Conservation (phyloP, 495 filamentous ascomycete species). For the Neurospora sp. region DNA sequence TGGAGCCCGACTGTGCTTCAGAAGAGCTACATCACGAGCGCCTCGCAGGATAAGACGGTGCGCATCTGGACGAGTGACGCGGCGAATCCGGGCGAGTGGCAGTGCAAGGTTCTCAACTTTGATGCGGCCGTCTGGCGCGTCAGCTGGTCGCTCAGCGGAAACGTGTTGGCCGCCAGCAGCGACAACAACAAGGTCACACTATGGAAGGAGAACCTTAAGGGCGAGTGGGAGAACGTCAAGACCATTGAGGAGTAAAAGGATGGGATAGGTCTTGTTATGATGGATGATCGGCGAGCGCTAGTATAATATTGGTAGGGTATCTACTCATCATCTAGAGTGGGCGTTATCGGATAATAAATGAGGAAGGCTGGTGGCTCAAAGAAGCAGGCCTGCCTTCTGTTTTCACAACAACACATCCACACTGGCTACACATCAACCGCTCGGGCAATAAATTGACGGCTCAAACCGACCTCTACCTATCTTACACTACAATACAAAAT, state of each 20-base stretch:
- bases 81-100: slow-evolving; percentile 56
- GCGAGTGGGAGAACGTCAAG: slow-evolving; percentile 90
- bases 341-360: background rate
- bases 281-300: background rate
- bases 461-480: background rate
- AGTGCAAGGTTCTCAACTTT: slow-evolving; percentile 71
- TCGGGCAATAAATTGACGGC: background rate
- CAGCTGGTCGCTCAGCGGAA: slow-evolving; percentile 95
- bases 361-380: background rate
- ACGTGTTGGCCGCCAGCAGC: slow-evolving; percentile 85
- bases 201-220: slow-evolving; percentile 74
- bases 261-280: background rate
- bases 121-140: slow-evolving; percentile 89
- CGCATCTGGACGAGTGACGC: slow-evolving; percentile 86
- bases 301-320: background rate
- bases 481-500: background rate
- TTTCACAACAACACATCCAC: background rate
- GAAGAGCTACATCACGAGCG: slow-evolving; percentile 91
- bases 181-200: slow-evolving; percentile 95
- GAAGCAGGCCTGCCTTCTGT: background rate
- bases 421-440: background rate
- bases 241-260: slow-evolving; percentile 76
- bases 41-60: slow-evolving; percentile 92
- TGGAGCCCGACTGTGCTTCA: slow-evolving; percentile 90
- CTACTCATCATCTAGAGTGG: background rate